Evolutionary conservation across 768 basidiomycete genomes (phyloP).

Genomic region (Rickenella mellea): DNA sequence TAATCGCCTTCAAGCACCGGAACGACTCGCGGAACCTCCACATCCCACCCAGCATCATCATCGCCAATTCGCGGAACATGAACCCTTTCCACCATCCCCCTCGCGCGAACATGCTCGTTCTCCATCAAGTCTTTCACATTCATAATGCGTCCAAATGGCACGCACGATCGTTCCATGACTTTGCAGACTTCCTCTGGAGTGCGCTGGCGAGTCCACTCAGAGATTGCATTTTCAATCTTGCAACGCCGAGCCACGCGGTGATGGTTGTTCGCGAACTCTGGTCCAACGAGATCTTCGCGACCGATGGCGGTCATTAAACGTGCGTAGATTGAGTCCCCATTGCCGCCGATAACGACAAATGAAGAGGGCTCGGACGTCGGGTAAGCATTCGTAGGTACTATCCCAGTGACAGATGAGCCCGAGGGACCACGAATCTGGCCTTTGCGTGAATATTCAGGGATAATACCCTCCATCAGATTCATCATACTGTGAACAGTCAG

Average conservation of each 20-base stretch:
- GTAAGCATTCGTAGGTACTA: constrained; percentile 69
- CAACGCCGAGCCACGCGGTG: constrained; percentile 31
- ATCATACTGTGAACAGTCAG: constrained; percentile 41
- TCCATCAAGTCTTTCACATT: constrained; percentile 56
- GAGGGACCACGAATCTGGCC: constrained; percentile 57
- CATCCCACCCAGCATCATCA: constrained; percentile 38
- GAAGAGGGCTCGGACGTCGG: constrained; percentile 32
- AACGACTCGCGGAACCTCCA: constrained; percentile 61
- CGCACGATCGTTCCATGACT: constrained; percentile 38
- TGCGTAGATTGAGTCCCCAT: constrained; percentile 61
- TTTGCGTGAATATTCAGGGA: constrained; percentile 68
- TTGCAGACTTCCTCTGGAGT: constrained; percentile 45
- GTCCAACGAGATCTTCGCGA: constrained; percentile 49
- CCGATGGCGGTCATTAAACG: constrained; percentile 54
- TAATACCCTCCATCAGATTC: constrained; percentile 69
- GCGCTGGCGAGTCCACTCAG: constrained; percentile 43
- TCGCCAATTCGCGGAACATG: constrained; percentile 27
- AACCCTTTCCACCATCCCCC: constrained; percentile 53
- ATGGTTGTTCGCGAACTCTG: constrained; percentile 34
- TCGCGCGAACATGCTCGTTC: constrained; percentile 41
- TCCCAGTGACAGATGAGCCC: constrained; percentile 66
- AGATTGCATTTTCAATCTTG: constrained; percentile 55
- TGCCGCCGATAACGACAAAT: constrained; percentile 65
- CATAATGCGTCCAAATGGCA: constrained; percentile 58
- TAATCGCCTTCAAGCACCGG: constrained; percentile 50